A percentile compares a stretch with the other conserved stretches of the same genome.
Conservation (phyloP, 129 eudicot genomes). For the Flaveria bidentis region DNA sequence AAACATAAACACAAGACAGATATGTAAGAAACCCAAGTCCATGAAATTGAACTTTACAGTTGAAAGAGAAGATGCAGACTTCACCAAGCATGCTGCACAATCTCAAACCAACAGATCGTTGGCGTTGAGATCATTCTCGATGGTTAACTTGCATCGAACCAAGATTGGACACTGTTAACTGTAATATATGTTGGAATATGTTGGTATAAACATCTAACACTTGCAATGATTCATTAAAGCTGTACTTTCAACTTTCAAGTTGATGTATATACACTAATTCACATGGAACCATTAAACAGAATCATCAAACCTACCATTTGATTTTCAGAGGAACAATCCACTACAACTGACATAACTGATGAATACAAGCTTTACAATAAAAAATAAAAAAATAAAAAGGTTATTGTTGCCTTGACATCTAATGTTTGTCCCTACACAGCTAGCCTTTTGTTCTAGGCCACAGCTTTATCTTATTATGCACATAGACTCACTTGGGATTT, state of each 20-base stretch:
- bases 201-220: constrained; percentile 19
- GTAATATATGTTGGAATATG: neutral
- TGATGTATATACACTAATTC: constrained; percentile 2
- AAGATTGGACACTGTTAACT: constrained; percentile 25
- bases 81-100: constrained; percentile 1
- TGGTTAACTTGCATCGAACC: constrained; percentile 57
- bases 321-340: constrained; percentile 8
- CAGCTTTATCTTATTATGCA: neutral
- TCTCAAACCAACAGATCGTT: constrained; percentile 35
- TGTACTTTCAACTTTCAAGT: neutral
- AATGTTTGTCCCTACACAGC: constrained; percentile 26
- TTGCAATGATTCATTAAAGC: neutral
- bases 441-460: neutral
- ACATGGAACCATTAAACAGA: neutral
- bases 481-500: constrained; percentile 38
- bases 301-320: neutral
- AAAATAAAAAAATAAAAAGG: constrained; percentile 20
- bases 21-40: constrained; percentile 48
- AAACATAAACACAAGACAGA: constrained; percentile 37
- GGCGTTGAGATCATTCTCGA: constrained; percentile 52
- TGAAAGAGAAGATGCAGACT: constrained; percentile 35
- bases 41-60: constrained; percentile 44
- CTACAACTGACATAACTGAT: constrained; percentile 24
- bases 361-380: constrained; percentile 41
- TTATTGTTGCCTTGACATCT: constrained; percentile 14